These are phyloP conservation scores for Phytophthora tubulina DNA, from an alignment of 352 stramenopile genomes.

Conservation along the genomic window DNA sequence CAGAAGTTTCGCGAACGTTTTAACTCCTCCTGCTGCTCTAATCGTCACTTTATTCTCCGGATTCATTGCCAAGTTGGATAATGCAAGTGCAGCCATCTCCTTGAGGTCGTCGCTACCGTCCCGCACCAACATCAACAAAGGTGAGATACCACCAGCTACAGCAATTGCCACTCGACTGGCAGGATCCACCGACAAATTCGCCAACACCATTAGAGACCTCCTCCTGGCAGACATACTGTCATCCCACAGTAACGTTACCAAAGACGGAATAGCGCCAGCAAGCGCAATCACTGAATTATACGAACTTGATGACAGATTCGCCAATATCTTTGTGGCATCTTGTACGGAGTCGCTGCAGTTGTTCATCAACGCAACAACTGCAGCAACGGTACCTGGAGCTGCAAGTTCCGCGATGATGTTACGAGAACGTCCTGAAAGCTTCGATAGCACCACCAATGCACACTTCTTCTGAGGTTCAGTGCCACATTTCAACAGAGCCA, in stretches of 20 bases:
- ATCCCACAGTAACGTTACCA: slow-evolving; percentile 23
- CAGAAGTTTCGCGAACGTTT: slow-evolving; percentile 11
- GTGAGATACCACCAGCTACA: slow-evolving; percentile 17
- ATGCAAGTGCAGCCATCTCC: slow-evolving; percentile 1
- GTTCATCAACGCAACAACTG: slow-evolving; percentile 2
- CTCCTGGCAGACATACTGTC: not conserved
- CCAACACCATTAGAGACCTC: not conserved
- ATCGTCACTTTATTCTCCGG: slow-evolving; percentile 17
- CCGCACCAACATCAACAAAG: slow-evolving; percentile 15
- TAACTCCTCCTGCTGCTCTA: slow-evolving; percentile 8
- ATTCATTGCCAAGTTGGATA: slow-evolving; percentile 19
- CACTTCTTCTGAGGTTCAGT: slow-evolving; percentile 3
- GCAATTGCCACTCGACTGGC: slow-evolving; percentile 7
- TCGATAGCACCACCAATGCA: not conserved
- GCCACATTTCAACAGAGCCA: slow-evolving; percentile 9
- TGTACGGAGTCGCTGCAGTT: not conserved
- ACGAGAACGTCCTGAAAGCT: not conserved
- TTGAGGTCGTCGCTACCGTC: slow-evolving; percentile 19
- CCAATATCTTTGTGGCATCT: not conserved
- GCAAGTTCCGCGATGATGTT: not conserved
- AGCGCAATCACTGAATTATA: slow-evolving; percentile 13
- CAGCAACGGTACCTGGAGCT: not conserved
- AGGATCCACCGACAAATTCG: slow-evolving; percentile 5
- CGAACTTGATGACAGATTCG: slow-evolving; percentile 15
- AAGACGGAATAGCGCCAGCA: slow-evolving; percentile 9